Evolutionary conservation across 768 basidiomycete genomes (phyloP), one percentile per base, ranked within the genome.

Genomic region (Gelatoporia subvermispora): DNA sequence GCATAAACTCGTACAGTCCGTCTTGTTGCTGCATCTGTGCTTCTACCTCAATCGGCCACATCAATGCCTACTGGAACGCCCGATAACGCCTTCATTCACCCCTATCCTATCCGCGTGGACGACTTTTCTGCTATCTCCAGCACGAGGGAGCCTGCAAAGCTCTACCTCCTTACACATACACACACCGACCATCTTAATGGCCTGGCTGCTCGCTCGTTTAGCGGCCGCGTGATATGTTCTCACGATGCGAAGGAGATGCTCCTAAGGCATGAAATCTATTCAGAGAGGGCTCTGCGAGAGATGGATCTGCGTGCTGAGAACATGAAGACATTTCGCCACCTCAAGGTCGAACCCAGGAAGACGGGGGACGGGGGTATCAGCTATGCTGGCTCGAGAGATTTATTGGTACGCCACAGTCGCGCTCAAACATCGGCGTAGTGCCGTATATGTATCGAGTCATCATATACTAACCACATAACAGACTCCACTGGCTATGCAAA

Each of bases 171-270:
- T 46, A 82, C 86, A 0, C 93, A 96, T 61, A 88, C 92, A 0
- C 94, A 95, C 67, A 77, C 92, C 0, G 93, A 95, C 66, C 93
- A 96, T 60, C 75, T 92, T 45, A 68, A 67, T 37, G 93, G 94
- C 3, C 74, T 96, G 22, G 75, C 82, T 17, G 78, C 87, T 20
- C 79, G 82, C 49, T 84, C 82, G 0, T 93, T 94, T 60, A 81
- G 77, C 2, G 79, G 81, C 37, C 72, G 69, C 2, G 79, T 96
- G 8, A 66, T 88, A 47, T 94, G 92, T 66, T 91, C 93, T 0
- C 65, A 71, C 4, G 88, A 93, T 63, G 84, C 93, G 16, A 94
- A 93, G 66, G 75, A 84, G 50, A 92, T 96, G 84, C 70, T 97
- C 2, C 67, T 94, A 35, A 72, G 76, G 46, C 82, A 90, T 57